Evolutionary conservation across 1,284 basidiomycete species (phyloP).

Genomic region (Phellinidium pouzarii): DNA sequence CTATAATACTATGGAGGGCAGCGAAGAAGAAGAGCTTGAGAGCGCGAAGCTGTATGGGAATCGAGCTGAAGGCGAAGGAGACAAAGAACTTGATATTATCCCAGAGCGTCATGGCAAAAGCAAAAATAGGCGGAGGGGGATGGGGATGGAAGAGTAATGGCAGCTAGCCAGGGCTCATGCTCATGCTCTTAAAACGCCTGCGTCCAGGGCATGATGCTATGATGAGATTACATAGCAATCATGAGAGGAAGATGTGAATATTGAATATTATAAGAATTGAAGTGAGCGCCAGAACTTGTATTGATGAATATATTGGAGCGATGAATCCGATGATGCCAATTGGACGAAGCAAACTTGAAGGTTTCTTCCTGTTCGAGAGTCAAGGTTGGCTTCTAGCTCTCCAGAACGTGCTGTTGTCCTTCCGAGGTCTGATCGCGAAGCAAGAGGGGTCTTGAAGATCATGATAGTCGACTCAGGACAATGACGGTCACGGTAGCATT

Average conservation of each 20-base stretch:
- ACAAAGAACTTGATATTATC: constrained; percentile 4
- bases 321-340: not conserved
- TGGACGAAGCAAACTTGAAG: not conserved
- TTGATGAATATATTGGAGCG: not conserved
- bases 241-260: not conserved
- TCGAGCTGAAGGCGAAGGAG: not conserved
- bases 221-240: not conserved
- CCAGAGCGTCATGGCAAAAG: constrained; percentile 4
- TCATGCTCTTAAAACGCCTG: not conserved
- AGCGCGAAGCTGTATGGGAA: not conserved
- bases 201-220: too few species aligned
- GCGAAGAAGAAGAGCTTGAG: constrained; percentile 7
- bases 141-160: not conserved
- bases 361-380: not conserved
- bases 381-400: too few species aligned
- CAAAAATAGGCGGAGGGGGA: not conserved
- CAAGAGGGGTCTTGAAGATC: too few species aligned
- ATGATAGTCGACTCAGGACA: too few species aligned
- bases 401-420: too few species aligned
- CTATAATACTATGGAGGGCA: not conserved
- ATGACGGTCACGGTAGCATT: too few species aligned
- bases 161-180: not conserved
- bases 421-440: too few species aligned
- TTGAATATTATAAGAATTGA: not conserved
- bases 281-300: not conserved